Evolutionary conservation across 495 filamentous ascomycete species (phyloP), one percentile per base, ranked within the genome.

Genomic region (Trichoderma asperelloides): DNA sequence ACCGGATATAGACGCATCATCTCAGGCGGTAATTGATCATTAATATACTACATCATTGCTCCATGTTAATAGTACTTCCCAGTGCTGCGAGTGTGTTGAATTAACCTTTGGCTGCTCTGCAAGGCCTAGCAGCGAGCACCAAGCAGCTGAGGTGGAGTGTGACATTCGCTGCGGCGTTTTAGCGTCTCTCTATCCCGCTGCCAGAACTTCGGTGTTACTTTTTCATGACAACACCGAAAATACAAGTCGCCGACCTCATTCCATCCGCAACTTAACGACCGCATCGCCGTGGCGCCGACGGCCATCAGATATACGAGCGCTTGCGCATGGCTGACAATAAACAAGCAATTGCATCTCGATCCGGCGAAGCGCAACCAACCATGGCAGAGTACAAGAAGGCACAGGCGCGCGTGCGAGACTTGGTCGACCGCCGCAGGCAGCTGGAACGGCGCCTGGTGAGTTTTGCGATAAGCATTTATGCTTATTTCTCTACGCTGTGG

Each of bases 371-470:
- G 18, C 67, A 25, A 23, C 65, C 64, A 63, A 72, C 28, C 41
- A 88, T 88, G 85, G 74, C 86, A 7, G 87, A 88, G 60, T 85
- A 85, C 69, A 80, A 83, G 63, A 82, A 82, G 65, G 77, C 82
- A 64, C 74, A 82, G 7, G 74, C 77, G 63, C 77, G 79, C 47
- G 77, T 85, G 5, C 81, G 80, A 67, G 80, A 82, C 40, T 76
- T 85, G 51, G 71, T 85, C 15, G 66, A 74, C 4, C 78, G 78
- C 70, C 77, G 74, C 55, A 74, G 77, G 37, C 68, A 75, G 2
- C 70, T 82, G 40, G 81, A 84, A 66, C 78, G 79, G 43, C 78
- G 72, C 37, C 73, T 85, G 18, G 80, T 82, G 57, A 67, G 76
- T 69, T n/a, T 47, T 41, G 33, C 63, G 27, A 30, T n/a, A 16